A percentile compares a stretch with the other conserved stretches of the same genome.
Evolutionary conservation across 306 rosid species (phyloP).

Genomic region (Senna siamea): DNA sequence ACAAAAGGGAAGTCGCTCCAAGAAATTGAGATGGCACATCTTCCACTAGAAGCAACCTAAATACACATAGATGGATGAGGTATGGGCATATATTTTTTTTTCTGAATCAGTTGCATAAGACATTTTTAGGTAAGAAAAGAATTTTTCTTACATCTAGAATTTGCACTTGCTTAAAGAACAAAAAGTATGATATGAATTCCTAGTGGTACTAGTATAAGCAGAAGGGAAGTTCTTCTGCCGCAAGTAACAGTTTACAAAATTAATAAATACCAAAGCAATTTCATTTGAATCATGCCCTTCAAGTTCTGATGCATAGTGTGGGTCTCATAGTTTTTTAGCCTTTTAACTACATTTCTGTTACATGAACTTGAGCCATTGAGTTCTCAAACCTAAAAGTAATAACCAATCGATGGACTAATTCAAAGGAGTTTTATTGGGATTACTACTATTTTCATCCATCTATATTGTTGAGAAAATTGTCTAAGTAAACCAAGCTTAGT

Average conservation of each 20-base stretch:
- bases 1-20: conserved; percentile 92
- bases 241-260: background rate
- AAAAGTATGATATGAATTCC: background rate
- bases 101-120: conserved; percentile 17
- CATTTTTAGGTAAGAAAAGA: background rate
- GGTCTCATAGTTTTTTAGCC: background rate
- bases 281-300: background rate
- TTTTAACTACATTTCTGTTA: background rate
- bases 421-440: background rate
- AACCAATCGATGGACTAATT: no score
- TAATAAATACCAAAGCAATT: background rate
- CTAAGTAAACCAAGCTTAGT: no score
- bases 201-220: background rate
- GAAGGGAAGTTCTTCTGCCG: background rate
- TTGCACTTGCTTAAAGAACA: background rate
- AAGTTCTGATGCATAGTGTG: background rate
- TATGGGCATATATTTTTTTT: conserved; percentile 25
- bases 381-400: no score
- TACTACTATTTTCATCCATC: background rate
- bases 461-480: no score
- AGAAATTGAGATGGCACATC: conserved; percentile 81
- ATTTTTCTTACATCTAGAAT: conserved; percentile 11
- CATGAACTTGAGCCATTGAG: conserved; percentile 11
- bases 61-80: conserved; percentile 28
- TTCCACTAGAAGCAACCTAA: conserved; percentile 52